Conservation (phyloP, 1,139 yeast genomes). For the Saccharomyces hybrid region DNA sequence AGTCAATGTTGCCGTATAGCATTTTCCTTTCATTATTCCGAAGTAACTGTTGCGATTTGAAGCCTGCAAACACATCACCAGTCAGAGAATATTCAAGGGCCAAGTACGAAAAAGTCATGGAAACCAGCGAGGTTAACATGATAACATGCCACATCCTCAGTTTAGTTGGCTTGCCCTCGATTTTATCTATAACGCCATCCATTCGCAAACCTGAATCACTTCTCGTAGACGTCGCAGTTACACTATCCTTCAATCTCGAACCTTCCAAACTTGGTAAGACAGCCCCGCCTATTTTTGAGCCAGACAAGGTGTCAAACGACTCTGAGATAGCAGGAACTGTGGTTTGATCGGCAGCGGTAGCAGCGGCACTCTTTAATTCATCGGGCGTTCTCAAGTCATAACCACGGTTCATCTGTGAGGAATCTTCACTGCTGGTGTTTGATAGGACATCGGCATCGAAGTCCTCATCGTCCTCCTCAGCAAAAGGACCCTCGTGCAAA, state of each 20-base stretch:
- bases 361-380: not conserved
- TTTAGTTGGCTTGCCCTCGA: not conserved
- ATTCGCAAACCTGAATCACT: not conserved
- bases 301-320: not conserved
- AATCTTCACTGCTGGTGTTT: slow-evolving; percentile 17
- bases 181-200: not conserved
- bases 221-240: not conserved
- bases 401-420: slow-evolving; percentile 4
- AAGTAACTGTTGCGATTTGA: slow-evolving; percentile 3
- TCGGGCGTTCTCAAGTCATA: not conserved
- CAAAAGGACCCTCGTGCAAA: slow-evolving; percentile 1
- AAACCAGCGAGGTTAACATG: slow-evolving; percentile 6
- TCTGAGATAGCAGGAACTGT: not conserved
- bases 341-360: not conserved
- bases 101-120: not conserved
- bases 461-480: slow-evolving; percentile 8
- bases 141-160: slow-evolving; percentile 10
- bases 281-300: not conserved
- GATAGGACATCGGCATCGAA: slow-evolving; percentile 18
- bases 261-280: not conserved
- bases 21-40: not conserved
- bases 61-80: slow-evolving; percentile 7
- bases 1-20: slow-evolving; percentile 8
- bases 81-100: not conserved
- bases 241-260: not conserved